Evolutionary conservation across 805 yeast genomes (phyloP).

Genomic region (Kluyveromyces wickerhamii): DNA sequence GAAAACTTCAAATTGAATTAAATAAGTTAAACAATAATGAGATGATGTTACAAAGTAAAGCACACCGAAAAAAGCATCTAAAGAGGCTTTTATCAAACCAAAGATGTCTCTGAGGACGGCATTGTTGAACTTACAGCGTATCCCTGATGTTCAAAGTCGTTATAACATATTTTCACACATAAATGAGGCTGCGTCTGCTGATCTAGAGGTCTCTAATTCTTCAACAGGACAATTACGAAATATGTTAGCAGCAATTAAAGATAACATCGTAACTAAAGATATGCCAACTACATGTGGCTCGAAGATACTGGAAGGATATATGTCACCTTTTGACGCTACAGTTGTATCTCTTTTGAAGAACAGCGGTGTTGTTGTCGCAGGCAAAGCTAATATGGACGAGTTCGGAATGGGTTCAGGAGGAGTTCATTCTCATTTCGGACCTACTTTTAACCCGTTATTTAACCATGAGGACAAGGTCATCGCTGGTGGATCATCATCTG

Average conservation of each 20-base stretch:
- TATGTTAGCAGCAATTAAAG: constrained; percentile 53
- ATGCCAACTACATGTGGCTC: constrained; percentile 80
- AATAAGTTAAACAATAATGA: too few species aligned
- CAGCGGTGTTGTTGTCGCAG: constrained; percentile 50
- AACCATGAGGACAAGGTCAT: constrained; percentile 30
- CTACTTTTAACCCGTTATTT: constrained; percentile 48
- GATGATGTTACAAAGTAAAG: too few species aligned
- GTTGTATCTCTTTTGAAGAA: constrained; percentile 46
- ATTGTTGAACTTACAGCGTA: constrained; percentile 8
- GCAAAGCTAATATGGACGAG: constrained; percentile 90
- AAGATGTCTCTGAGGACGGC: constrained; percentile 12
- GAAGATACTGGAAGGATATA: constrained; percentile 45
- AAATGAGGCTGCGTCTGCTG: constrained; percentile 17
- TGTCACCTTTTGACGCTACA: constrained; percentile 78
- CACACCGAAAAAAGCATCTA: too few species aligned
- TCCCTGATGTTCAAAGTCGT: constrained; percentile 20
- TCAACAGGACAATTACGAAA: constrained; percentile 22
- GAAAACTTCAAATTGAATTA: too few species aligned
- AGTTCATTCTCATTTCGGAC: constrained; percentile 47
- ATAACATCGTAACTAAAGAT: constrained; percentile 63
- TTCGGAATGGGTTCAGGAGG: constrained; percentile 94
- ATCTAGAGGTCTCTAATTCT: constrained; percentile 7
- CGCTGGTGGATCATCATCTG: constrained; percentile 94
- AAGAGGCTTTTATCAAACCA: too few species aligned
- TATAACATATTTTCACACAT: constrained; percentile 39